Conservation (phyloP, 2,329 filamentous ascomycete species). For the Fusarium pseudocircinatum region DNA sequence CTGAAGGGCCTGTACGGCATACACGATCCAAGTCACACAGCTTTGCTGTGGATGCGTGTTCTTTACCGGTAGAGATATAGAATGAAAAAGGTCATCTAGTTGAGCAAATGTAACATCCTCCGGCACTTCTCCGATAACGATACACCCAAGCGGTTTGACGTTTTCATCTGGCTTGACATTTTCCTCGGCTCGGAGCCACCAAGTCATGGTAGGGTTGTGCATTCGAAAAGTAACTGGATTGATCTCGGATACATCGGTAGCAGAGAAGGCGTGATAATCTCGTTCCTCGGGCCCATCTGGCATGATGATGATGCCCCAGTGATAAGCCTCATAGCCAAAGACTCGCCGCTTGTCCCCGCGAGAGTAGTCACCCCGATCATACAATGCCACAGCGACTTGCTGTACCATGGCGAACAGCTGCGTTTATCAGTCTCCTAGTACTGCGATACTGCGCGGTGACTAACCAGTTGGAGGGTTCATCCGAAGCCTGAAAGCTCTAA, state of each 20-base stretch:
- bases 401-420: slow-evolving; percentile 18
- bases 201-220: slow-evolving; percentile 47
- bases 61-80: slow-evolving; percentile 43
- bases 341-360: slow-evolving; percentile 30
- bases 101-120: slow-evolving; percentile 23
- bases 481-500: neutral
- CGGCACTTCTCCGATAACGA: slow-evolving; percentile 43
- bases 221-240: slow-evolving; percentile 45
- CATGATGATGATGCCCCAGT: slow-evolving; percentile 46
- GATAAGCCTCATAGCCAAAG: slow-evolving; percentile 45
- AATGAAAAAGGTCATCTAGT: slow-evolving; percentile 35
- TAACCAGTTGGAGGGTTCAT: neutral
- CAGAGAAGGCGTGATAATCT: slow-evolving; percentile 39
- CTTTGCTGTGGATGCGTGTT: slow-evolving; percentile 48
- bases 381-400: slow-evolving; percentile 41
- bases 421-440: neutral
- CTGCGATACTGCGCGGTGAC: neutral
- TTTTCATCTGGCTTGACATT: slow-evolving; percentile 28
- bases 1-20: slow-evolving; percentile 43
- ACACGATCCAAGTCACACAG: slow-evolving; percentile 47
- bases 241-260: slow-evolving; percentile 45
- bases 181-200: slow-evolving; percentile 40
- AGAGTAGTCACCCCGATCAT: slow-evolving; percentile 44
- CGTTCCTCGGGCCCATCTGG: slow-evolving; percentile 6
- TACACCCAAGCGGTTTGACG: slow-evolving; percentile 42